These are phyloP conservation scores for Ceriops tagal DNA, from an alignment of 345 rosid genomes.

Conservation along the genomic window DNA sequence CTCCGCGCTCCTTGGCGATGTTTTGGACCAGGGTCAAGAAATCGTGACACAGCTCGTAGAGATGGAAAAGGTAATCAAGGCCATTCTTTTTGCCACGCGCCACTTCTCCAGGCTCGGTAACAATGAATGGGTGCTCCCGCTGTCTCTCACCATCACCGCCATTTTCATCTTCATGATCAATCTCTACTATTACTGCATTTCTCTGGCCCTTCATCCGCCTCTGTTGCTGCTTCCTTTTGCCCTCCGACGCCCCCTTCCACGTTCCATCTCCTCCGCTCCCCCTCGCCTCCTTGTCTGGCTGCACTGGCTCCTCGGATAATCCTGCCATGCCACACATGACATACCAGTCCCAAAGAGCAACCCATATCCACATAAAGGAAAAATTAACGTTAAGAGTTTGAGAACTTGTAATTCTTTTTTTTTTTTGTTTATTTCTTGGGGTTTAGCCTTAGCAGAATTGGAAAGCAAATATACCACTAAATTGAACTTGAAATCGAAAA, in stretches of 20 bases:
- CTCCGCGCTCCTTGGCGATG: conserved; percentile 89
- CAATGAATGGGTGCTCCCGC: conserved; percentile 98
- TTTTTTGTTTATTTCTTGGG: not conserved
- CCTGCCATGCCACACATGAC: conserved; percentile 32
- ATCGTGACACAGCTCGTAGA: conserved; percentile 95
- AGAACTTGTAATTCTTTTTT: too few species aligned
- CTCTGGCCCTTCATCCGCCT: conserved; percentile 43
- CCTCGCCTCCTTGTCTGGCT: conserved; percentile 60
- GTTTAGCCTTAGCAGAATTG: not conserved
- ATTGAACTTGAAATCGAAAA: too few species aligned
- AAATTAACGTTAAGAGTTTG: too few species aligned
- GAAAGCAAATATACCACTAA: too few species aligned
- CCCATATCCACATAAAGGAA: too few species aligned
- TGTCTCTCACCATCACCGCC: conserved; percentile 57
- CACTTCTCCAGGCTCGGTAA: conserved; percentile 98
- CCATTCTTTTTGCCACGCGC: conserved; percentile 99
- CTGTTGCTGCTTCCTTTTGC: conserved; percentile 31
- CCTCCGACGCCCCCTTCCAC: conserved; percentile 43
- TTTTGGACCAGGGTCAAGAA: conserved; percentile 86
- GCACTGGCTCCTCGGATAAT: conserved; percentile 79
- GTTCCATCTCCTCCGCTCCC: conserved; percentile 53
- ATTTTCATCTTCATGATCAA: conserved; percentile 40
- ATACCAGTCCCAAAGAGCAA: too few species aligned
- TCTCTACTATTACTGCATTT: conserved; percentile 30
- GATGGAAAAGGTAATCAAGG: conserved; percentile 94